Base-by-base conservation (phyloP, 306 rosid species). In the Purshia tridentata region DNA sequence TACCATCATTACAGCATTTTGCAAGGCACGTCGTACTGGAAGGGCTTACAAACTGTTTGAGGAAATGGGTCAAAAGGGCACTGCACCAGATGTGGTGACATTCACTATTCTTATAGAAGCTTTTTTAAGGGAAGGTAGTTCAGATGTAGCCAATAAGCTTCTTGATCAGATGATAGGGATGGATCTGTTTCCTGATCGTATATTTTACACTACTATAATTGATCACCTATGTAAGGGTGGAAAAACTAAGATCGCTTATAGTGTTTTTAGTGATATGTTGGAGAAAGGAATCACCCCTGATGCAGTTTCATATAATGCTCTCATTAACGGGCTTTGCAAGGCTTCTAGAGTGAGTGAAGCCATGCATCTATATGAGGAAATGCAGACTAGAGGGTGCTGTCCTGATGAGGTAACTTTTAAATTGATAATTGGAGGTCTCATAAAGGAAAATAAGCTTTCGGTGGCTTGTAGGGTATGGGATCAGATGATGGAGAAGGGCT, bases 401-500 rank as follows among this genome's bases (percentile, higher is more conserved):
- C 97, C 96, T 5, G 97, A 89, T 55, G 92, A 80, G 75, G 90
- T 94, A 74, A 94, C 96, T 84, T 94, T 79, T 79, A 94, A 89
- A 78, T 84, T 91, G 89, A 82, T 94, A 73, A 90, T 94, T 76
- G 80, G 92, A 73, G 96, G 96, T 69, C 94, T 91, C 74, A 64
- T 91, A 75, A 84, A 70, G 69, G 95, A 73, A 72, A 85, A 85
- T 40, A 85, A 74, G 77, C 78, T 89, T 75, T 76, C 83, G 8
- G 76, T 72, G 75, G 97, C 98, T 48, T 86, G 91, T 77, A 84
- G 80, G 73, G 83, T 93, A 77, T 94, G 98, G 97, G 97, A 89
- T 81, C 90, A 85, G 84, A 94, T 91, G 96, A 94, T 94, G 98
- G 98, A 94, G 84, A 89, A 85, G 73, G 96, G 98, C 29, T 86